Evolutionary conservation across 345 rosid species (phyloP), one percentile per base, ranked within the genome.

Genomic region (Citrus mangshanensis): DNA sequence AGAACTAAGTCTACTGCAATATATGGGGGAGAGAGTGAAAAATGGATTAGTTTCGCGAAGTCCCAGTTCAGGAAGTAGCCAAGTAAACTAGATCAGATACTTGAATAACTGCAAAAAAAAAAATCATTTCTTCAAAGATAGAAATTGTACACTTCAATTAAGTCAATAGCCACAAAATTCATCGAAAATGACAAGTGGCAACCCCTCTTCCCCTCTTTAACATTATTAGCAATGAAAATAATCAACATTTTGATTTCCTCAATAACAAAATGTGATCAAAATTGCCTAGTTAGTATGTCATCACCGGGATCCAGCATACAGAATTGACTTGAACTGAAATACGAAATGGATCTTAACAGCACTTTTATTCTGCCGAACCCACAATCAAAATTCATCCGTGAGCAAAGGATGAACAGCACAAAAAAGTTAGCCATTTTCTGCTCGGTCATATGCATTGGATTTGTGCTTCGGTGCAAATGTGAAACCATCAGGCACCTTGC

Each of bases 391-490:
- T 68, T 42, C 25, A 35, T 55, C 37, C 38, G 12, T 30, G 58
- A 63, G 32, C 16, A 24, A 34, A 72, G 21, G 10, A 25, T 13
- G 5, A 16, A 46, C 49, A 1, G 28, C 27, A 32, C 60, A 24
- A 65, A 40, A 14, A 30, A 46, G 55, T 91, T 78, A 95, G 87
- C 99, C 98, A 71, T 96, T 96, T 77, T 94, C 98, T 70, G 97
- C 94, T 37, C 88, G 82, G 84, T 94, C 98, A 64, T 91, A 96
- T 60, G 98, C 93, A 73, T 91, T 93, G 61, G 98, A 96, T 81
- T 96, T 96, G 80, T 96, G 98, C 75, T 94, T 96, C 10, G 99
- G 97, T 4, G 97, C 86, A 85, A 94, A 96, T n/a, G 94, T 89
- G 82, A 93, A 96, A 74, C 93, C 94, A 73, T 89, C 93, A 0